phyloP scores from a whole-genome alignment of 306 rosid species.

The Cercis canadensis region DNA sequence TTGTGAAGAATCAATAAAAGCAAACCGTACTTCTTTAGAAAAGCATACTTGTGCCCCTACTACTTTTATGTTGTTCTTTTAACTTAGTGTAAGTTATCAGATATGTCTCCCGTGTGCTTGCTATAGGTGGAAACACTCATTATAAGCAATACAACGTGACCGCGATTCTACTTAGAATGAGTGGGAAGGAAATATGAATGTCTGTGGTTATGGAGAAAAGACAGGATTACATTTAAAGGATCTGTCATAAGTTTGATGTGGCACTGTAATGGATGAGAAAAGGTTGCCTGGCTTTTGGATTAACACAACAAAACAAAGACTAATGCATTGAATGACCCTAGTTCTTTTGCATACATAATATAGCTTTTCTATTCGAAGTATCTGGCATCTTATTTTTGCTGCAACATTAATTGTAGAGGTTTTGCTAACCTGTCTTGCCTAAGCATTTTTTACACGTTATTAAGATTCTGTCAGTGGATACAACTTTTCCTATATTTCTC shows the following conservation, averaged over 20 bases:
- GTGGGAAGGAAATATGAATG: background rate
- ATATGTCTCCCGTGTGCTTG: slow-evolving; percentile 16
- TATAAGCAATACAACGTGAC: background rate
- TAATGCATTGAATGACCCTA: too few species aligned
- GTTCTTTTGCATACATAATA: too few species aligned
- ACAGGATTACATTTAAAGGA: background rate
- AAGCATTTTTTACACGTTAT: too few species aligned
- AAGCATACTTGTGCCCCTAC: slow-evolving; percentile 1
- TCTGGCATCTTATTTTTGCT: too few species aligned
- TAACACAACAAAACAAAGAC: too few species aligned
- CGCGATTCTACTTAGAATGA: background rate
- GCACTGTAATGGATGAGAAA: too few species aligned
- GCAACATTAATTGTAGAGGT: too few species aligned
- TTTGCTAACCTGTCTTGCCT: too few species aligned
- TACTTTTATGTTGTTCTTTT: background rate
- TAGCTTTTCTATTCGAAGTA: too few species aligned
- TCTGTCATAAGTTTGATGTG: background rate
- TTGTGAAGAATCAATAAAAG: background rate
- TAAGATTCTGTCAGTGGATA: too few species aligned
- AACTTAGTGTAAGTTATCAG: background rate
- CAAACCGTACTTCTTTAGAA: slow-evolving; percentile 1
- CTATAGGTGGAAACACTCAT: background rate
- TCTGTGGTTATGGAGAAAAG: background rate
- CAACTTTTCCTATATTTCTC: too few species aligned
- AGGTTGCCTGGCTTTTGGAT: too few species aligned